Evolutionary conservation across 1,284 basidiomycete genomes (phyloP).

Genomic region (Waitea zeae): DNA sequence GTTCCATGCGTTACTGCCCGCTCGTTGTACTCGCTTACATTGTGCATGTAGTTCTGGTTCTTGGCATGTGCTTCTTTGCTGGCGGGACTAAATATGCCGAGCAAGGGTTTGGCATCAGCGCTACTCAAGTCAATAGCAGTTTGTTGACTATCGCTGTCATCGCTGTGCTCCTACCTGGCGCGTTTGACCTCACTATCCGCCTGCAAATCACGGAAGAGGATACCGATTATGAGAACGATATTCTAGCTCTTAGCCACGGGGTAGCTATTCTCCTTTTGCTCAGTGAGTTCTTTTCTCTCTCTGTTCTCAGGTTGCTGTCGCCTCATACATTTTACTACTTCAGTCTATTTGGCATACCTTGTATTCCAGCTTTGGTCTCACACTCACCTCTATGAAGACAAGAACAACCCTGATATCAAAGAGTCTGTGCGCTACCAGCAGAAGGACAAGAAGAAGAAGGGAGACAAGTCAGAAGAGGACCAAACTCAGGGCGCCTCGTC

Average conservation of each 20-base stretch:
- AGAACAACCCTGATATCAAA: not conserved
- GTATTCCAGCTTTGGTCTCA: conserved; percentile 7
- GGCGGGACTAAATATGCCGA: conserved; percentile 53
- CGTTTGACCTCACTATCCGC: conserved; percentile 22
- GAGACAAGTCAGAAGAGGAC: too few relatives aligned
- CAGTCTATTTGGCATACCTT: conserved; percentile 3
- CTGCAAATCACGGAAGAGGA: conserved; percentile 9
- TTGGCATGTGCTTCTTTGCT: conserved; percentile 70
- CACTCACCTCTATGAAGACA: conserved; percentile 6
- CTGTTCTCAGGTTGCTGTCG: not conserved
- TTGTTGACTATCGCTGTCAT: conserved; percentile 66
- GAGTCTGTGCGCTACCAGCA: not conserved
- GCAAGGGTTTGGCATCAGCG: conserved; percentile 59
- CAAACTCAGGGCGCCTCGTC: too few relatives aligned
- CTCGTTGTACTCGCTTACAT: conserved; percentile 4
- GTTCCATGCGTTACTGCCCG: conserved; percentile 7
- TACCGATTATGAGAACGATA: conserved; percentile 21
- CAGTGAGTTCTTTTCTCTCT: conserved; percentile 24
- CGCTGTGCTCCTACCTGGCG: conserved; percentile 66
- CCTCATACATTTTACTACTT: too few relatives aligned
- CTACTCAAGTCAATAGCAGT: conserved; percentile 67
- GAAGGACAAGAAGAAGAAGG: conserved; percentile 3
- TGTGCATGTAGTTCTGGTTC: conserved; percentile 43
- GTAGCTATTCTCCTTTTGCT: conserved; percentile 45
- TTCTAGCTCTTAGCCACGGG: conserved; percentile 64